Conservation (phyloP, 352 stramenopile genomes). For the Peronospora destructor region DNA sequence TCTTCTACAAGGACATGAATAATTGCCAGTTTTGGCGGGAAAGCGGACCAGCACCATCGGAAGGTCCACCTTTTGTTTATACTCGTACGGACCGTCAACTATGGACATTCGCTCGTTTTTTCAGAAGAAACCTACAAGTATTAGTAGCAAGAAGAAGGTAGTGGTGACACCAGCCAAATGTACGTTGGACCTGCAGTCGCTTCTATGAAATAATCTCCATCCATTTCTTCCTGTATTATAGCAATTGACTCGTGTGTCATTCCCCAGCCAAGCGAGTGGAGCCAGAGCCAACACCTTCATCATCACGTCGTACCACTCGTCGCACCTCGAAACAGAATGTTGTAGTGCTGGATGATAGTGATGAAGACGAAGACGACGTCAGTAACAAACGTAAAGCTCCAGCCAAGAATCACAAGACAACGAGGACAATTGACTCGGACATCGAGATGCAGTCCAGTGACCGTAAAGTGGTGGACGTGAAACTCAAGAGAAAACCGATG, state of each 20-base stretch:
- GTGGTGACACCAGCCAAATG: slow-evolving; percentile 19
- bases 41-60: slow-evolving; percentile 10
- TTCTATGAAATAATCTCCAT: neutral
- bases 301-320: slow-evolving; percentile 13
- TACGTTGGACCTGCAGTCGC: slow-evolving; percentile 7
- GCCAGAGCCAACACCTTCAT: slow-evolving; percentile 27
- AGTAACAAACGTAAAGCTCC: slow-evolving; percentile 21
- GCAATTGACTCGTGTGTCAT: slow-evolving; percentile 4
- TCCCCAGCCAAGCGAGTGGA: slow-evolving; percentile 17
- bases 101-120: slow-evolving; percentile 88
- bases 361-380: slow-evolving; percentile 26
- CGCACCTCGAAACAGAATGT: slow-evolving; percentile 35
- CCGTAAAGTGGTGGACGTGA: slow-evolving; percentile 14
- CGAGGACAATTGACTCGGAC: slow-evolving; percentile 25
- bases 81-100: neutral
- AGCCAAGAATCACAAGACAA: slow-evolving; percentile 27
- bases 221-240: neutral
- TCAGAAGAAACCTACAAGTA: slow-evolving; percentile 34
- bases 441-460: slow-evolving; percentile 31
- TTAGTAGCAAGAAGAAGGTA: slow-evolving; percentile 23
- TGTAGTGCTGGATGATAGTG: slow-evolving; percentile 49
- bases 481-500: slow-evolving; percentile 11
- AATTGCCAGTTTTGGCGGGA: slow-evolving; percentile 18
- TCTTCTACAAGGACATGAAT: slow-evolving; percentile 11
- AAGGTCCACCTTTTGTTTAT: slow-evolving; percentile 13